Evolutionary conservation across 176 grass and related monocot genomes (phyloP).

Genomic region (Phragmites australis): DNA sequence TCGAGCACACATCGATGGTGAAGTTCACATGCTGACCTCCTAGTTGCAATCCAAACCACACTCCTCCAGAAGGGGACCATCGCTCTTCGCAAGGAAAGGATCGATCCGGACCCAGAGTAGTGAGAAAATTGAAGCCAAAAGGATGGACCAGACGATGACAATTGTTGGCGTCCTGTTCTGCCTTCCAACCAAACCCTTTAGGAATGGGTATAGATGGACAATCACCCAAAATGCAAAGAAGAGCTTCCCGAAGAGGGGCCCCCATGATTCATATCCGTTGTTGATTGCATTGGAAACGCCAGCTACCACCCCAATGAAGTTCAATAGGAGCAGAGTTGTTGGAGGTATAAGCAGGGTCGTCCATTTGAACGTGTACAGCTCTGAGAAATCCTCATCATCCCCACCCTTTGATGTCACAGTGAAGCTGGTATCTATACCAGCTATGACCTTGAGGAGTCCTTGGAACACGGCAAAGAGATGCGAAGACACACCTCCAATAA

Average conservation of each 20-base stretch:
- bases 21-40: conserved; percentile 36
- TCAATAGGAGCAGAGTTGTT: conserved; percentile 62
- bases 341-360: conserved; percentile 72
- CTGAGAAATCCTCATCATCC: conserved; percentile 69
- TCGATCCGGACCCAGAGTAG: conserved; percentile 67
- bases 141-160: conserved; percentile 78
- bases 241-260: conserved; percentile 69
- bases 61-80: conserved; percentile 50
- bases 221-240: conserved; percentile 86
- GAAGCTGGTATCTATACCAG: conserved; percentile 71
- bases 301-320: conserved; percentile 68
- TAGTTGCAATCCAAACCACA: conserved; percentile 57
- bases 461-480: conserved; percentile 76
- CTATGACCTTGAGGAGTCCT: conserved; percentile 70
- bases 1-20: conserved; percentile 25
- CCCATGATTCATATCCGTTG: conserved; percentile 77
- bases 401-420: conserved; percentile 77
- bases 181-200: conserved; percentile 75
- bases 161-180: conserved; percentile 78
- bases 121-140: conserved; percentile 72
- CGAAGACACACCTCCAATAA: conserved; percentile 68
- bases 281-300: conserved; percentile 71
- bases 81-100: conserved; percentile 58
- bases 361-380: conserved; percentile 76
- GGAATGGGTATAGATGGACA: conserved; percentile 77